Base-by-base conservation (phyloP, 2,329 filamentous ascomycete species). In the Cadophora luteo-olivacea region DNA sequence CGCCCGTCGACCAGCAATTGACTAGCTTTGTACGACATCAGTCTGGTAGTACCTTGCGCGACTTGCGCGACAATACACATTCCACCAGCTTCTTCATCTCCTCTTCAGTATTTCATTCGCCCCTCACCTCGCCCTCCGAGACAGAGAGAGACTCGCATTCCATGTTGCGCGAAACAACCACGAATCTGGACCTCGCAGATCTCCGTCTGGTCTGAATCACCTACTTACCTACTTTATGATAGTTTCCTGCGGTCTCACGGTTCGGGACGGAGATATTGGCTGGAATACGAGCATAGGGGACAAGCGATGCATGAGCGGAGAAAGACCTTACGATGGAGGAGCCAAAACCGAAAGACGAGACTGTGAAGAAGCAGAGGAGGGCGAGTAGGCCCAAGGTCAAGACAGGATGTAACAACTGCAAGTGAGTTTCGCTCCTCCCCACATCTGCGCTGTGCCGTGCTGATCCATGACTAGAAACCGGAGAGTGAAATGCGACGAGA, bases 381-480 rank as follows among this genome's bases (percentile, higher is more conserved):
- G 75, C 76, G n/a, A 77, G 76, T 68, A 69, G 70, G 19, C 75
- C 76, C 1, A 90, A 90, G 76, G 88, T 89, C 71, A 90, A 89
- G 80, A 90, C 88, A 0, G 88, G 88, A 51, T 91, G 89, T 78
- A 83, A 82, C 74, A 89, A 87, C 77, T 91, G 88, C 88, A 91
- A 91, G 88, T 90, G 82, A 77, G 88, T 69, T 25, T 12, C 7
- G 14, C 33, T 19, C 14, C 12, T 51, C 38, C 33, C 36, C 38
- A 7, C 32, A 82, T 64, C 45, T 60, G n/a, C n/a, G 64, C 61
- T 36, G 25, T 60, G 29, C 61, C 70, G 55, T 64, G 70, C 67
- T 49, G 36, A n/a, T 25, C n/a, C 25, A 60, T 41, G 51, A 48
- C 73, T n/a, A 90, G 87, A 77, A 82, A 82, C 70, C 82, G 88